phyloP scores from a whole-genome alignment of 768 basidiomycete genomes.

The Podaxis pistillaris region DNA sequence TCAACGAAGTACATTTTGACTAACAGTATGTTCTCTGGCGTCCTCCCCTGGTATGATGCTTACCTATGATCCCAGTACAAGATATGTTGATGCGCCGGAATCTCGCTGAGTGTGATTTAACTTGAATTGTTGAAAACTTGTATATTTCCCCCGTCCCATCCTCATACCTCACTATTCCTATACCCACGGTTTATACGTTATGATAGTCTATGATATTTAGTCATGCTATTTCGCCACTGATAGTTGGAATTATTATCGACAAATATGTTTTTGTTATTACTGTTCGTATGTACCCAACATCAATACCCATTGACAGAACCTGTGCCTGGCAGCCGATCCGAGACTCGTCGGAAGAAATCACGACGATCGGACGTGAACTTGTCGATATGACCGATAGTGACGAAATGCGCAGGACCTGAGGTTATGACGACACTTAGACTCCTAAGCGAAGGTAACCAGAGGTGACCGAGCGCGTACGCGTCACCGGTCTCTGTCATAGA shows the following conservation, averaged over 20 bases:
- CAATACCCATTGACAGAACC: neutral
- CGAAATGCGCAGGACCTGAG: neutral
- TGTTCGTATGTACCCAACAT: neutral
- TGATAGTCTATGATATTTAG: neutral
- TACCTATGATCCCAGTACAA: constrained; percentile 32
- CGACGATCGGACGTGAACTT: neutral
- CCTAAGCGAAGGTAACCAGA: neutral
- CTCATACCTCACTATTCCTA: neutral
- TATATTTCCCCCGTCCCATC: neutral
- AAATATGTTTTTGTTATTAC: neutral
- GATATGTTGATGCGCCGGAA: constrained; percentile 46
- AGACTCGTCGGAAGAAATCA: neutral
- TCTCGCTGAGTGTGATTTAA: constrained; percentile 38
- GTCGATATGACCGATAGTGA: neutral
- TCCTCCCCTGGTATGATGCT: neutral
- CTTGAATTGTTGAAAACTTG: constrained; percentile 22
- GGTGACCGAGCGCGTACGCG: neutral
- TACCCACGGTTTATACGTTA: neutral
- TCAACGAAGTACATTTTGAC: constrained; percentile 54
- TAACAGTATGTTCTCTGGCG: constrained; percentile 32
- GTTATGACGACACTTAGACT: neutral
- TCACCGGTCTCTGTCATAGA: neutral
- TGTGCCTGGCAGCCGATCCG: neutral
- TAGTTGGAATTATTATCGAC: neutral
- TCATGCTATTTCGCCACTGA: too few relatives aligned